A percentile compares a stretch with the other conserved stretches of the same genome.
phyloP scores from a whole-genome alignment of 495 filamentous ascomycete species.

The Daldinia concentrica region DNA sequence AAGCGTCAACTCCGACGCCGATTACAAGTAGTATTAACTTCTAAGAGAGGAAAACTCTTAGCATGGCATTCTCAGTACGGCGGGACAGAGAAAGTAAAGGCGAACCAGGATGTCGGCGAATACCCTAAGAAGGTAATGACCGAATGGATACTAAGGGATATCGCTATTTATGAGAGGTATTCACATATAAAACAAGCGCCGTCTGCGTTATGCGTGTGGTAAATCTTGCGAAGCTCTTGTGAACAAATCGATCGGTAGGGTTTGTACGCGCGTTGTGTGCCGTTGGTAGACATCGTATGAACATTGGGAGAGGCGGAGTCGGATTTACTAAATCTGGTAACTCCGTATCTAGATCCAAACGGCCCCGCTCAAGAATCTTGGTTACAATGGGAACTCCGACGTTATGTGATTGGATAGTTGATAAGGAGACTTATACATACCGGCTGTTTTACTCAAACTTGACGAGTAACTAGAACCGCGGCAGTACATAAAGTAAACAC shows the following conservation, averaged over 20 bases:
- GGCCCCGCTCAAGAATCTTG: neutral
- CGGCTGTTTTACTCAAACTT: neutral
- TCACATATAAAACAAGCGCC: neutral
- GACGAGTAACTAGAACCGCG: neutral
- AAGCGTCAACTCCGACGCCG: conserved; percentile 34
- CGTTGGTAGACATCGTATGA: conserved; percentile 3
- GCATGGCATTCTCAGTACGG: conserved; percentile 10
- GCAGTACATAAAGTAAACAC: neutral
- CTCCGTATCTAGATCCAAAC: conserved; percentile 11
- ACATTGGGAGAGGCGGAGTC: neutral
- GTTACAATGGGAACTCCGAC: neutral
- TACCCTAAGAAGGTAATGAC: neutral
- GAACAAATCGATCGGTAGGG: neutral
- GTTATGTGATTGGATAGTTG: neutral
- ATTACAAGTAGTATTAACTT: conserved; percentile 1
- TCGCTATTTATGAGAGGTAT: neutral
- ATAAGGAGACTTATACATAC: neutral
- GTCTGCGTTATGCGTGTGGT: neutral
- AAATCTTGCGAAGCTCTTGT: neutral
- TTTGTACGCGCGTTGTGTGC: neutral
- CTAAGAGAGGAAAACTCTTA: neutral
- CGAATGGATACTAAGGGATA: neutral
- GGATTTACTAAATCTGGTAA: conserved; percentile 32
- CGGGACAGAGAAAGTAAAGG: neutral
- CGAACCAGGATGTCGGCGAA: conserved; percentile 1